Conservation (phyloP, 352 stramenopile genomes). For the Phytophthora macrochlamydospora region DNA sequence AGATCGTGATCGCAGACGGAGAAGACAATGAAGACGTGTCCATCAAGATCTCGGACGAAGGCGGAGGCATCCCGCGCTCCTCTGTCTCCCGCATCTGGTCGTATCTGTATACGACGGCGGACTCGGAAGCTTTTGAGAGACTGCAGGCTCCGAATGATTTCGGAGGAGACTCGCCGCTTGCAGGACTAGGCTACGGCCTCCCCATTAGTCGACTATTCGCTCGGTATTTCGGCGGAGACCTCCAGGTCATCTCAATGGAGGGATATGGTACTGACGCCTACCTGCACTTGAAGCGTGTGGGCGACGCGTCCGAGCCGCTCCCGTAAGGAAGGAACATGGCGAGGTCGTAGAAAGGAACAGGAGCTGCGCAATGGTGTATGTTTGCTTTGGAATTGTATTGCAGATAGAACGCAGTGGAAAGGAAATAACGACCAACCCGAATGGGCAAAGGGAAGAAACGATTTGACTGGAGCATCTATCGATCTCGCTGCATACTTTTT, state of each 20-base stretch:
- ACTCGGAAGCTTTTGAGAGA: conserved; percentile 93
- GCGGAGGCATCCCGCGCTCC: conserved; percentile 98
- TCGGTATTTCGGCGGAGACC: conserved; percentile 99
- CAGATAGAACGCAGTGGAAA: conserved; percentile 15
- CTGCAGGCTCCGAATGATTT: conserved; percentile 90
- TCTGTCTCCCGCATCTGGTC: conserved; percentile 99
- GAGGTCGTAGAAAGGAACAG: not conserved
- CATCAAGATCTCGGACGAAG: conserved; percentile 99
- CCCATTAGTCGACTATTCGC: conserved; percentile 97
- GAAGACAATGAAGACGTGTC: conserved; percentile 99
- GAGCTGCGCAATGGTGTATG: conserved; percentile 1
- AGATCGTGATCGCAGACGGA: conserved; percentile 99
- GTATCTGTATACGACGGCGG: conserved; percentile 99
- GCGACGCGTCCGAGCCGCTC: conserved; percentile 88
- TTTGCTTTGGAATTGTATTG: conserved; percentile 1
- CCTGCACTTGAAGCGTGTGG: conserved; percentile 93
- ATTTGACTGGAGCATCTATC: too few relatives aligned
- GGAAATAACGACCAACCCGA: not conserved
- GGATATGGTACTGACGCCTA: conserved; percentile 99
- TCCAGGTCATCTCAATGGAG: conserved; percentile 99
- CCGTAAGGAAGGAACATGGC: conserved; percentile 40
- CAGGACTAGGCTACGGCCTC: conserved; percentile 96
- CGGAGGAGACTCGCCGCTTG: conserved; percentile 89
- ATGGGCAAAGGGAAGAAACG: not conserved
- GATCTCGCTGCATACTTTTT: conserved; percentile 34